Evolutionary conservation across 2,329 filamentous ascomycete species (phyloP), one percentile per base, ranked within the genome.

Genomic region (Metarhizium anisopliae): DNA sequence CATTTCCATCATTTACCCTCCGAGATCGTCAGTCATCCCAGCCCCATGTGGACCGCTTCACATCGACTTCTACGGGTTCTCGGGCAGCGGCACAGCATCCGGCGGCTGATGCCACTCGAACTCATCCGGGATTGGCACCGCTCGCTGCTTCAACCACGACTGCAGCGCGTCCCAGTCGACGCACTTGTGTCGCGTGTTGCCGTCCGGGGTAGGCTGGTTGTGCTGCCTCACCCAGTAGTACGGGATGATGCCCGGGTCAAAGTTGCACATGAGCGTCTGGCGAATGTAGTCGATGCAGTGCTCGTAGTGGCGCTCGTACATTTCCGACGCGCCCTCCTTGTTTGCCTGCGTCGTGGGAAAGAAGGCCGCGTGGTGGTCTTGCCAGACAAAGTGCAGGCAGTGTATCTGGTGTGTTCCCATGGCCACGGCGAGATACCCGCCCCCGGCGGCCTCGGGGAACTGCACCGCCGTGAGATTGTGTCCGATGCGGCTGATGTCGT

Each of bases 231-330:
- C 56, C 53, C 56, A 58, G 50, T 58, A 40, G 35, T 55, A 58
- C 13, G 56, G 47, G 18, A 58, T 47, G 29, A 58, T 45, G n/a
- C 53, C 53, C 45, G 53, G 42, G 38, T 58, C 56, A 42, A 55
- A 58, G 47, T 55, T 53, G 50, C 72, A 74, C 70, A 74, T 72
- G 55, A 72, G 66, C 4, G 67, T 66, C 56, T 74, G 71, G 7
- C 72, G 65, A 55, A 74, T 64, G 51, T 74, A 73, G 55, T 72
- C 71, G 55, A 74, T 65, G 61, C 72, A 74, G 62, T 75, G 55
- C 50, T 58, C 56, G 30, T 51, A 58, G 25, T 58, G 56, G 8
- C 56, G 52, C 53, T 57, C 56, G 43, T 55, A 57, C 52, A 57
- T 43, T 11, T 57, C 56, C 29, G 56, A 50, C 3, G 40, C 50